Conservation (phyloP, 441 rosid species). For the Flueggea neowawraea region DNA sequence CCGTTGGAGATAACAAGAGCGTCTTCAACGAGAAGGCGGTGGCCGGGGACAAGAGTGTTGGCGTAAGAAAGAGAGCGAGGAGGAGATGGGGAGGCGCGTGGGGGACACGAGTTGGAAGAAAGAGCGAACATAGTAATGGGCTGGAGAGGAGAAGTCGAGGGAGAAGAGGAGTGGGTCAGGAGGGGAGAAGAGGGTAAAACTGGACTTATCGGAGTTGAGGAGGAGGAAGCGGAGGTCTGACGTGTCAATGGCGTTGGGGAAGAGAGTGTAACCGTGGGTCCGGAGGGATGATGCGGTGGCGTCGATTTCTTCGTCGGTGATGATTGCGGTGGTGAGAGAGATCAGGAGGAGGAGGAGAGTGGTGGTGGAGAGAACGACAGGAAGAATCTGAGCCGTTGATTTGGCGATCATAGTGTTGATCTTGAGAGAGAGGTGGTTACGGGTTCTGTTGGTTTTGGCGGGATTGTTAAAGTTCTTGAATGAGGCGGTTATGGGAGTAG, state of each 20-base stretch:
- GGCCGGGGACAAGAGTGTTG: constrained; percentile 27
- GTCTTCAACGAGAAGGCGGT: constrained; percentile 11
- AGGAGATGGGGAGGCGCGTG: constrained; percentile 18
- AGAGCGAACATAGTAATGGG: constrained; percentile 19
- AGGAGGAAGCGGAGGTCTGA: constrained; percentile 29
- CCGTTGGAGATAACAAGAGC: constrained; percentile 13
- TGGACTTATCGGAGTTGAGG: constrained; percentile 19
- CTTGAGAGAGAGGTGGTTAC: constrained; percentile 2
- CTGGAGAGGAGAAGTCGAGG: constrained; percentile 34
- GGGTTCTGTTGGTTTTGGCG: constrained; percentile 20
- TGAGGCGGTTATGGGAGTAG: too few relatives aligned
- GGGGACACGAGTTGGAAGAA: constrained; percentile 38
- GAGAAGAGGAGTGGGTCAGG: constrained; percentile 31
- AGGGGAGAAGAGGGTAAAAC: constrained; percentile 37
- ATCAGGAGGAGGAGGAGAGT: too few relatives aligned
- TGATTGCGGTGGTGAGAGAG: not conserved
- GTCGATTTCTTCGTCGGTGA: constrained; percentile 26
- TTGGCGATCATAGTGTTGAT: not conserved
- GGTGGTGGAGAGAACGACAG: too few relatives aligned
- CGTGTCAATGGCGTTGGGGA: constrained; percentile 37
- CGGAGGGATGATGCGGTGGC: constrained; percentile 32
- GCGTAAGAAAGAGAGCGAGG: constrained; percentile 13
- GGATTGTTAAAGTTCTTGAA: too few relatives aligned
- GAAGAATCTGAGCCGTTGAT: not conserved
- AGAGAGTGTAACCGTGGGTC: constrained; percentile 33